phyloP scores from a whole-genome alignment of 2,329 filamentous ascomycete genomes.

The Pseudocercospora fijiensis region DNA sequence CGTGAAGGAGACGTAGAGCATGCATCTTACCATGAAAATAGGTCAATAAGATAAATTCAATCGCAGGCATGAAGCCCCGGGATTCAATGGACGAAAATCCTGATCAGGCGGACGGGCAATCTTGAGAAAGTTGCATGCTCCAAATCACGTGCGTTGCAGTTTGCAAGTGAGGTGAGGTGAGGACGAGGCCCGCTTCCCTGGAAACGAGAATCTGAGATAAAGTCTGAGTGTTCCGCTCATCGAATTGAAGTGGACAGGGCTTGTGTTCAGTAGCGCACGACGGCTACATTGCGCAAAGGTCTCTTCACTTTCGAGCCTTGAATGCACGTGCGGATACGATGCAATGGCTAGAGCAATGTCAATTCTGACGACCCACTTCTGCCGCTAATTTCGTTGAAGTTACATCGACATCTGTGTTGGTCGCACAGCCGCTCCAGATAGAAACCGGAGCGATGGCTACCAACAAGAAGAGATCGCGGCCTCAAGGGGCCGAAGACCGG shows the following conservation, averaged over 20 bases:
- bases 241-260: not conserved
- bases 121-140: not conserved
- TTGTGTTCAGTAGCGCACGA: not conserved
- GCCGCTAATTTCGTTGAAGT: not conserved
- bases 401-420: not conserved
- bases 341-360: not conserved
- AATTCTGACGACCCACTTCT: not conserved
- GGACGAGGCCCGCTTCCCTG: not conserved
- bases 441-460: not conserved
- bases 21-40: constrained; percentile 14
- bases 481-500: not conserved
- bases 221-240: not conserved
- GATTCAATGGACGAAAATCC: not conserved
- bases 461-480: not conserved
- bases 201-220: not conserved
- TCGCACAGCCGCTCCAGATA: not conserved
- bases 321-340: not conserved
- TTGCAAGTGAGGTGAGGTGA: not conserved
- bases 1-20: constrained; percentile 5
- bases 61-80: not conserved
- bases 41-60: constrained; percentile 17
- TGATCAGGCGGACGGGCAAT: not conserved
- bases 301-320: not conserved
- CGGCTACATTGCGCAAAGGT: not conserved
- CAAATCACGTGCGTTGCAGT: not conserved